Evolutionary conservation across 2,329 filamentous ascomycete species (phyloP).

Genomic region (Fusarium sp.): DNA sequence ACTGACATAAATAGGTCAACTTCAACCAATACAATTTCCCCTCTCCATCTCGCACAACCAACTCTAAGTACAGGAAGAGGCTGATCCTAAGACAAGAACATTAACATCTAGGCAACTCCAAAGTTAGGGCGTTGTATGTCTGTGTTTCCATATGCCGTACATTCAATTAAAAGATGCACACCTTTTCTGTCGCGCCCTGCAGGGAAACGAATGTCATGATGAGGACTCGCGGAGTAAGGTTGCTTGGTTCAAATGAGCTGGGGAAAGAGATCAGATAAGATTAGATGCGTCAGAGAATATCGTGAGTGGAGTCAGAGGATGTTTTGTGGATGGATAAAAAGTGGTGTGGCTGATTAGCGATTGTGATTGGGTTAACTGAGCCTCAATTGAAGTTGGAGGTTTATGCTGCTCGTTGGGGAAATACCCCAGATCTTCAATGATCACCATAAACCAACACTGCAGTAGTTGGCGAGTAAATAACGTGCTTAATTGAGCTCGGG

Average conservation of each 20-base stretch:
- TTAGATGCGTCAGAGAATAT: not conserved
- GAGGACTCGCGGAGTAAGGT: not conserved
- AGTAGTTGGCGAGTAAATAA: not conserved
- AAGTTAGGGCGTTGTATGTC: too few relatives aligned
- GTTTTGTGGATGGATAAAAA: not conserved
- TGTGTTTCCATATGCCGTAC: not conserved
- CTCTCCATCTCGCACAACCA: not conserved
- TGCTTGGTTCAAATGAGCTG: not conserved
- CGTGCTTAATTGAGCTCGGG: not conserved
- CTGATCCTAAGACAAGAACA: not conserved
- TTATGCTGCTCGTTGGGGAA: not conserved
- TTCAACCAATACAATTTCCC: not conserved
- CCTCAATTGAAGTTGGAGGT: not conserved
- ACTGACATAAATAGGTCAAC: not conserved
- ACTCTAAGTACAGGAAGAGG: not conserved
- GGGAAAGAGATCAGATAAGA: constrained; percentile 28
- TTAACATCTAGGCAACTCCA: not conserved
- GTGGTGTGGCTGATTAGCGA: not conserved
- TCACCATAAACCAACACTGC: not conserved
- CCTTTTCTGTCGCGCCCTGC: too few relatives aligned
- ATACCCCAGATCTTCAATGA: not conserved
- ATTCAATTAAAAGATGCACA: too few relatives aligned
- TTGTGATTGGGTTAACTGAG: not conserved
- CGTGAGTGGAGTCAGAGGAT: not conserved
- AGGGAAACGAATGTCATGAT: not conserved